Evolutionary conservation across 257 asterid genomes (phyloP).

Genomic region (Orobanche coerulescens): DNA sequence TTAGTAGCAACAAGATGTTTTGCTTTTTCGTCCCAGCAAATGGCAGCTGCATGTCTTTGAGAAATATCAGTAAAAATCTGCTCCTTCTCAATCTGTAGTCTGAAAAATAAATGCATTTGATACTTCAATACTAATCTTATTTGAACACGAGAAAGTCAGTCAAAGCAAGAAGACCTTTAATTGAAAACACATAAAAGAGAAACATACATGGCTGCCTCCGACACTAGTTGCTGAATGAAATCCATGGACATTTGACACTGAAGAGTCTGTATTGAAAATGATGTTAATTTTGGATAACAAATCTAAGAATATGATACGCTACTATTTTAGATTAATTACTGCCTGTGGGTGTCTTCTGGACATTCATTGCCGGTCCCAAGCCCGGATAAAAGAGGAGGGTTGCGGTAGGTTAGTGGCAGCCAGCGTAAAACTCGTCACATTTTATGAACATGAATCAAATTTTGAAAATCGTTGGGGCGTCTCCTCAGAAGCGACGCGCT

Average conservation of each 20-base stretch:
- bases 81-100: slow-evolving; percentile 80
- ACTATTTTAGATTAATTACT: no score
- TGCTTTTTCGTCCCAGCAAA: slow-evolving; percentile 69
- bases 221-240: slow-evolving; percentile 46
- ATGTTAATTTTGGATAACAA: slow-evolving; percentile 1
- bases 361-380: no score
- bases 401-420: no score
- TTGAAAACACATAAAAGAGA: slow-evolving; percentile 22
- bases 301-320: no score
- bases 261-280: slow-evolving; percentile 47
- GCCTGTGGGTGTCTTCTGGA: no score
- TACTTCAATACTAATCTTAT: slow-evolving; percentile 20
- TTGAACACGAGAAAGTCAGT: slow-evolving; percentile 10
- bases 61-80: slow-evolving; percentile 56
- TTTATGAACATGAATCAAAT: no score
- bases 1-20: slow-evolving; percentile 38
- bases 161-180: slow-evolving; percentile 11
- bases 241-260: slow-evolving; percentile 52
- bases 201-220: slow-evolving; percentile 62
- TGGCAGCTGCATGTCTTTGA: slow-evolving; percentile 36
- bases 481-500: no score
- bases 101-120: slow-evolving; percentile 38
- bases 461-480: no score
- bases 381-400: no score
- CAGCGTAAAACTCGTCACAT: no score